Conservation (phyloP, 2,329 filamentous ascomycete genomes). For the Epichloe glyceriae region DNA sequence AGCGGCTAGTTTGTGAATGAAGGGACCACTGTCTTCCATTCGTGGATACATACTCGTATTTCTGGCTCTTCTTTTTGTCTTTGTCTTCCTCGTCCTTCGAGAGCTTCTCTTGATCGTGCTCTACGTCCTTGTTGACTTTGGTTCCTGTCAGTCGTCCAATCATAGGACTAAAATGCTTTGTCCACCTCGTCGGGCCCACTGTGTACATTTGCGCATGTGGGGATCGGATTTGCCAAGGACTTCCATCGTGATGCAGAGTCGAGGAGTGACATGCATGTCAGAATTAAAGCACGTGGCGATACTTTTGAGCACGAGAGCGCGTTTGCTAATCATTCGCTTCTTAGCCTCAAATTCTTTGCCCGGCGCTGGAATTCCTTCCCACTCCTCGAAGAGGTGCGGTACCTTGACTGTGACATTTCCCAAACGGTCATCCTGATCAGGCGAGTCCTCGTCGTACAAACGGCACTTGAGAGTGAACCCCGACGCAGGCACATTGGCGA, state of each 20-base stretch:
- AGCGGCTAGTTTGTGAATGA: background rate
- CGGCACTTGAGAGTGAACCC: slow-evolving; percentile 79
- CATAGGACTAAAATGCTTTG: slow-evolving; percentile 78
- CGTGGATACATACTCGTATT: slow-evolving; percentile 52
- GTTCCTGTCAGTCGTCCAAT: slow-evolving; percentile 70
- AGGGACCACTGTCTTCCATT: background rate
- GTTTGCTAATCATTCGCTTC: slow-evolving; percentile 77
- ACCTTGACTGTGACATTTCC: slow-evolving; percentile 71
- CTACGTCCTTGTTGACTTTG: slow-evolving; percentile 50
- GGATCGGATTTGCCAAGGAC: slow-evolving; percentile 64
- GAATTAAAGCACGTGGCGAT: slow-evolving; percentile 50
- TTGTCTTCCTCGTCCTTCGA: slow-evolving; percentile 10
- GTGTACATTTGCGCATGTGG: slow-evolving; percentile 65
- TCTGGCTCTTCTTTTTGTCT: slow-evolving; percentile 44
- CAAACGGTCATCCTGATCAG: slow-evolving; percentile 74
- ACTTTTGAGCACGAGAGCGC: slow-evolving; percentile 65
- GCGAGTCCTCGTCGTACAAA: slow-evolving; percentile 80
- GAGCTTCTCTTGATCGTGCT: slow-evolving; percentile 23
- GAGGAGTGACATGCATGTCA: slow-evolving; percentile 54
- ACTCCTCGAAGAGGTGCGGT: slow-evolving; percentile 45
- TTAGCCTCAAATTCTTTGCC: slow-evolving; percentile 55
- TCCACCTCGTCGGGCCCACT: slow-evolving; percentile 60
- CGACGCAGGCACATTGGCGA: slow-evolving; percentile 69
- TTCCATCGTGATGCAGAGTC: slow-evolving; percentile 60
- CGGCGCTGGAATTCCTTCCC: slow-evolving; percentile 52